A percentile compares a stretch with the other conserved stretches of the same genome.
Evolutionary conservation across 768 basidiomycete species (phyloP).

Genomic region (Tephrocybe rancida): DNA sequence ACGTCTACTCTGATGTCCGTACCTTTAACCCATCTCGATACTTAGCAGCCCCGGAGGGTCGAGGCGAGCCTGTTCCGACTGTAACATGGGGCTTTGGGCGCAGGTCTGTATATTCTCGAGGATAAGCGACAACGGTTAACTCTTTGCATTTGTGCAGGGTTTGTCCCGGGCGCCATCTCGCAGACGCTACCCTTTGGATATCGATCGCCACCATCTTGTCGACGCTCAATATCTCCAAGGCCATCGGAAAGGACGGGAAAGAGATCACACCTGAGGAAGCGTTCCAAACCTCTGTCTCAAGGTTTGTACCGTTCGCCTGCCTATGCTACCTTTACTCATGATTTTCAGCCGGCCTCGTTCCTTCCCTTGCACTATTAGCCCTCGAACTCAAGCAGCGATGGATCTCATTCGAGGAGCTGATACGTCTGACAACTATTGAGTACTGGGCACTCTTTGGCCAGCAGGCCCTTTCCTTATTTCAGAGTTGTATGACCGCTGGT

Average conservation of each 20-base stretch:
- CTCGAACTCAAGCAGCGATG: background rate
- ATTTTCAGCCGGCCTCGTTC: constrained; percentile 2
- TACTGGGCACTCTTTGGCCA: background rate
- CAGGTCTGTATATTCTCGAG: background rate
- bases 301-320: background rate
- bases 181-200: constrained; percentile 32
- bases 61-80: background rate
- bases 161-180: constrained; percentile 34
- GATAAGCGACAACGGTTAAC: no score
- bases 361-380: constrained; percentile 1
- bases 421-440: background rate
- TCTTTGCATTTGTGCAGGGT: constrained; percentile 3
- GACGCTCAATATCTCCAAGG: constrained; percentile 26
- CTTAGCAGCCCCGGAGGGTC: background rate
- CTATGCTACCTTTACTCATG: background rate
- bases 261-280: constrained; percentile 23
- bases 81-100: background rate
- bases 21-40: background rate
- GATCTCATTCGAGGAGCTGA: background rate
- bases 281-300: constrained; percentile 9
- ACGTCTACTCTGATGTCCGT: background rate
- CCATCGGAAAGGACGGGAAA: constrained; percentile 27
- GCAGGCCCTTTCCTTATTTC: no score
- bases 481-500: no score
- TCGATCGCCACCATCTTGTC: constrained; percentile 31